Evolutionary conservation across 208 protist species (phyloP).

Genomic region (Zelonia costaricensis): DNA sequence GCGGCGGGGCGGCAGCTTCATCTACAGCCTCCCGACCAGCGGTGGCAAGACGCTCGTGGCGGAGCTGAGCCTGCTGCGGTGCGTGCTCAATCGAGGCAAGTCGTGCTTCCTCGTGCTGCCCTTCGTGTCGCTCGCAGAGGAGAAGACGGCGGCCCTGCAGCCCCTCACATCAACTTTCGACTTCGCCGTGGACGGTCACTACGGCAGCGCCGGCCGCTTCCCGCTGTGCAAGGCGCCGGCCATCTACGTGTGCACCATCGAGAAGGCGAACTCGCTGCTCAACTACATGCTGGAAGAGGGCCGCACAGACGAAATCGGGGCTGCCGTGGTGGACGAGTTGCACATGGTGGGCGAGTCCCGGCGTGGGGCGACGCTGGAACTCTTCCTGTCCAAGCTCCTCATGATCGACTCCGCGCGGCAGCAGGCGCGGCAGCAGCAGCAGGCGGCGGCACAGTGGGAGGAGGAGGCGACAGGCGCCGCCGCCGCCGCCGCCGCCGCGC

Average conservation of each 20-base stretch:
- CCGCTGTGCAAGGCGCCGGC: constrained; percentile 48
- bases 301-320: constrained; percentile 60
- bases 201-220: constrained; percentile 67
- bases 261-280: constrained; percentile 93
- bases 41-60: constrained; percentile 95
- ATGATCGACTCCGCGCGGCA: constrained; percentile 27
- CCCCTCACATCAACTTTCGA: constrained; percentile 56
- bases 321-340: constrained; percentile 94
- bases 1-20: constrained; percentile 61
- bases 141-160: constrained; percentile 81
- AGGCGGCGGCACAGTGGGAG: background rate
- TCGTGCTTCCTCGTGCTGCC: constrained; percentile 93
- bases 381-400: constrained; percentile 85
- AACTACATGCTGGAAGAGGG: constrained; percentile 83
- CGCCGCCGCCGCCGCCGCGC: background rate
- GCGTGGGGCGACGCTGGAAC: constrained; percentile 87
- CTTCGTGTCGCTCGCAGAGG: constrained; percentile 92
- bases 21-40: constrained; percentile 92
- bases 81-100: constrained; percentile 56
- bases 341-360: constrained; percentile 93
- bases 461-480: background rate
- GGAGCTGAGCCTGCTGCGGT: constrained; percentile 90
- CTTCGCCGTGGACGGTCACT: constrained; percentile 87
- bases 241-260: constrained; percentile 92
- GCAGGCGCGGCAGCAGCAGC: constrained; percentile 4